Evolutionary conservation across 805 yeast genomes (phyloP).

Genomic region (Wickerhamiella kurtzmanii): DNA sequence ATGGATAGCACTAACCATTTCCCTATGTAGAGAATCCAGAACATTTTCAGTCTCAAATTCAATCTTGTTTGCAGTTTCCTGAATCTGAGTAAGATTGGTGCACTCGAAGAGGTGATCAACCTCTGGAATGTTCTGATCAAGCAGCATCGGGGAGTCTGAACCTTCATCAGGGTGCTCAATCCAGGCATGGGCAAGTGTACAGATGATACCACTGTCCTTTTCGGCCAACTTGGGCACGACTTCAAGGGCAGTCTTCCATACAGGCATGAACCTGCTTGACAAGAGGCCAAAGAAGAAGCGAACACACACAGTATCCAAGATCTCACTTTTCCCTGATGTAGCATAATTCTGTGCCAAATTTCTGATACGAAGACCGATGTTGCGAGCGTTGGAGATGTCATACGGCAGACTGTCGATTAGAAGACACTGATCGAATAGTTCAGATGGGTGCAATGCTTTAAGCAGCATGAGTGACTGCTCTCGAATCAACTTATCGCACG

Average conservation of each 20-base stretch:
- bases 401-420: conserved; percentile 62
- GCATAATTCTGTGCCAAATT: conserved; percentile 36
- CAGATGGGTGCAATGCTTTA: conserved; percentile 4
- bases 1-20: not conserved
- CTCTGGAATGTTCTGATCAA: not conserved
- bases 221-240: conserved; percentile 36
- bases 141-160: not conserved
- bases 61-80: conserved; percentile 10
- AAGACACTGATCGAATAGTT: conserved; percentile 34
- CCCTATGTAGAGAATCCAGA: not conserved
- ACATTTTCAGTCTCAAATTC: conserved; percentile 2
- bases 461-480: conserved; percentile 11
- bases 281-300: conserved; percentile 55
- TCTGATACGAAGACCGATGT: conserved; percentile 56
- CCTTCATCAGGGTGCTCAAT: conserved; percentile 5
- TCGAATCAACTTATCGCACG: conserved; percentile 14
- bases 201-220: conserved; percentile 31
- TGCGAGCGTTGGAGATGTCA: conserved; percentile 57
- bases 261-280: conserved; percentile 65
- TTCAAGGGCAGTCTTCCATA: conserved; percentile 67
- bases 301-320: conserved; percentile 27
- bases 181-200: conserved; percentile 37
- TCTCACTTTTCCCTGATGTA: conserved; percentile 20
- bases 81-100: conserved; percentile 10
- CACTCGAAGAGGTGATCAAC: conserved; percentile 8